Evolutionary conservation across 352 stramenopile species (phyloP), one percentile per base, ranked within the genome.

Genomic region (Plasmopara halstedii): DNA sequence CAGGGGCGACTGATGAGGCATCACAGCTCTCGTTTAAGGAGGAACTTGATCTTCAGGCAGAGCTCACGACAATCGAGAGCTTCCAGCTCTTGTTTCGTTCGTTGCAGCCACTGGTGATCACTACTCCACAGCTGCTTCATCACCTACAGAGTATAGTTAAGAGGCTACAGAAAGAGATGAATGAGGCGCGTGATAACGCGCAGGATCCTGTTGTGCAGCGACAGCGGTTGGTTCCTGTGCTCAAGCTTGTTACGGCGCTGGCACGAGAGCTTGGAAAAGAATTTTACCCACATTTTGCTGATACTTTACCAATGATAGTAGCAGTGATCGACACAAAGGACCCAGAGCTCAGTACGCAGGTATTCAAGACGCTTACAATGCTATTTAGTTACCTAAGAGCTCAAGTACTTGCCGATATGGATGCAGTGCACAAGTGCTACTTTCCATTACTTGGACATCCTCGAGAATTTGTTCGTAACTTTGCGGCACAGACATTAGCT

Each of bases 331-430:
- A 92, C 48, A 89, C 81, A 0, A 90, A 88, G 50, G 80, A 94
- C 56, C 86, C 86, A 1, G 86, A 96, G 39, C 53, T 93, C 18
- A 96, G 82, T 34, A 91, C 83, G 5, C 76, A 92, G 41, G 84
- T 94, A 47, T 96, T 96, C 58, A 92, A 94, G 63, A 93, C 86
- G 32, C 67, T 96, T 14, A 82, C 83, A 20, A 89, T 93, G 72
- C 67, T 95, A 22, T 96, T 96, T 54, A 90, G 69, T 48, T 84
- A 88, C 64, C 57, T 96, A 38, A 73, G 82, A 34, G 62, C 78
- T 36, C 76, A 93, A 38, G 63, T 96, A 23, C 59, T 93, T 6
- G 73, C 83, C 32, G 79, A 96, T 50, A 95, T 96, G 77, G 78
- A 88, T 19, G 71, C 81, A n/a, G 72, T 96, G 19, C 83, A 94